Conservation (phyloP, 108 stramenopile genomes). For the Fistulifera solaris region DNA sequence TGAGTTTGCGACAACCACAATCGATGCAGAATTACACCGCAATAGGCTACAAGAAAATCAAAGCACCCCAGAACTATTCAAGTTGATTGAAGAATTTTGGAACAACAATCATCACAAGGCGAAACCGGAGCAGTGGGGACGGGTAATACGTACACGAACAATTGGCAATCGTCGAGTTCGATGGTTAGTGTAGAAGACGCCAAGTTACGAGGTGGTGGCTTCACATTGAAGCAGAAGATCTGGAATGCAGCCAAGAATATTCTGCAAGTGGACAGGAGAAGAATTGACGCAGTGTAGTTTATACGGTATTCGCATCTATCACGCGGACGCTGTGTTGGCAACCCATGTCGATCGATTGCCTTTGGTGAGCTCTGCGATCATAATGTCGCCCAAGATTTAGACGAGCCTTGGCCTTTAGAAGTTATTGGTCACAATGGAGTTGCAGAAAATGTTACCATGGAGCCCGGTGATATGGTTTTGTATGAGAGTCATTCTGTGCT, state of each 20-base stretch:
- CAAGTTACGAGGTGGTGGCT: conserved; percentile 27
- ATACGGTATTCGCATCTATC: conserved; percentile 80
- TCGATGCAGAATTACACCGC: conserved; percentile 52
- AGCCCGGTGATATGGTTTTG: conserved; percentile 78
- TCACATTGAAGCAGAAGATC: conserved; percentile 31
- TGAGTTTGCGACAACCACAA: conserved; percentile 63
- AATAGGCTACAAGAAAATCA: conserved; percentile 36
- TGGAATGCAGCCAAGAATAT: conserved; percentile 38
- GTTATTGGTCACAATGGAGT: conserved; percentile 78
- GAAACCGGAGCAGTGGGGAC: conserved; percentile 34
- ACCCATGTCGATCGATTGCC: conserved; percentile 67
- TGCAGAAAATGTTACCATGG: conserved; percentile 86
- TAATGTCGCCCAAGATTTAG: conserved; percentile 75
- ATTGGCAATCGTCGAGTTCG: conserved; percentile 28
- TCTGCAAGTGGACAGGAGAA: conserved; percentile 66
- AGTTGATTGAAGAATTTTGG: conserved; percentile 38
- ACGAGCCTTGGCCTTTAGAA: conserved; percentile 83
- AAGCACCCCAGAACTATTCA: conserved; percentile 25
- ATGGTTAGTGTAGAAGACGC: conserved; percentile 4
- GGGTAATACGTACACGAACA: conserved; percentile 8
- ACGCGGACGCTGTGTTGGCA: conserved; percentile 50
- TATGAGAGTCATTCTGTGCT: conserved; percentile 85
- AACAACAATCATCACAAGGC: conserved; percentile 20
- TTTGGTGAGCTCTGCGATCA: conserved; percentile 70
- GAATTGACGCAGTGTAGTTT: conserved; percentile 45